Evolutionary conservation across 306 rosid species (phyloP).

Genomic region (Cicer pinnatifidum): DNA sequence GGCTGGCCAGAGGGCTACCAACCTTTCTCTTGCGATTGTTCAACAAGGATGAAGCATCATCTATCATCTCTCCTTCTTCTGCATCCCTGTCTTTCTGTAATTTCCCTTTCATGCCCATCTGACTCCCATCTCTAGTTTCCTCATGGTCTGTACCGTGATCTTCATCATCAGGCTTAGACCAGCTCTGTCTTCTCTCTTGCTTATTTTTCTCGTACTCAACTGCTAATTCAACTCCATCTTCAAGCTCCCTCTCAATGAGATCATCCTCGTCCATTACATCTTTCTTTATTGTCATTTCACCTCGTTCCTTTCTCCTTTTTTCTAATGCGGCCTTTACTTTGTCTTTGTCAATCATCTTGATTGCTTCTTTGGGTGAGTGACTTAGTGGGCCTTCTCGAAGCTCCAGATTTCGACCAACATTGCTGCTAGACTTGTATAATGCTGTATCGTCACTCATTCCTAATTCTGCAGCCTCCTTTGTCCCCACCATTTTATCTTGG

Average conservation of each 20-base stretch:
- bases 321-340: constrained; percentile 88
- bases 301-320: constrained; percentile 75
- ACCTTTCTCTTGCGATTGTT: constrained; percentile 75
- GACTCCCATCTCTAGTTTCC: constrained; percentile 51
- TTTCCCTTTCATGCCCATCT: constrained; percentile 43
- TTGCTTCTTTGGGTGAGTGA: constrained; percentile 78
- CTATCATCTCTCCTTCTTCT: constrained; percentile 79
- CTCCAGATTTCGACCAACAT: constrained; percentile 44
- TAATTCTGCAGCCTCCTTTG: constrained; percentile 63
- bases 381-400: constrained; percentile 53
- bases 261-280: constrained; percentile 87
- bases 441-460: constrained; percentile 43
- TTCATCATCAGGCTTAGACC: constrained; percentile 60
- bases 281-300: constrained; percentile 64
- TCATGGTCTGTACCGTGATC: constrained; percentile 50
- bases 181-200: constrained; percentile 64
- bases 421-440: constrained; percentile 24
- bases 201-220: constrained; percentile 75
- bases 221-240: constrained; percentile 88
- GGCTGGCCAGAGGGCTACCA: constrained; percentile 56
- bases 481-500: constrained; percentile 56
- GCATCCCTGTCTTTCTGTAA: constrained; percentile 53
- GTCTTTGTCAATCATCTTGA: constrained; percentile 78
- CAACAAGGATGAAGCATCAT: constrained; percentile 60
- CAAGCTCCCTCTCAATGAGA: constrained; percentile 90